These are phyloP conservation scores for maize (Zea mays) DNA, from an alignment of 176 grass and related monocot species.

Conservation along the genomic window Zm-B73-REFERENCE-NAM-5.0 NC_050102.1:17795001-17795500, in stretches of 20 bases:
- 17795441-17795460: conserved; percentile 11
- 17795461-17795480: not conserved
- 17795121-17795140: conserved; percentile 26
- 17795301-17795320: not conserved
- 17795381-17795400: conserved; percentile 22
- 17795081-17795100: conserved; percentile 56
- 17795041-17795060: conserved; percentile 90
- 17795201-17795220: conserved; percentile 18
- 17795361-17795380: not conserved
- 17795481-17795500: conserved; percentile 26
- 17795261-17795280: conserved; percentile 4
- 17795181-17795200: conserved; percentile 4
- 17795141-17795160: conserved; percentile 23
- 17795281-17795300: not conserved
- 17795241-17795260: conserved; percentile 9
- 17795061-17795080: conserved; percentile 60
- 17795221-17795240: conserved; percentile 4
- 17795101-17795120: conserved; percentile 47
- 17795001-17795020: conserved; percentile 23
- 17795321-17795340: conserved; percentile 1
- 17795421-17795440: conserved; percentile 13
- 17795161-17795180: conserved; percentile 19
- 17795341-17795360: not conserved
- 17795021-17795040: conserved; percentile 24
- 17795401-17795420: conserved; percentile 11